Conservation (phyloP, 2,329 filamentous ascomycete genomes). For the Sporothrix inflata region DNA sequence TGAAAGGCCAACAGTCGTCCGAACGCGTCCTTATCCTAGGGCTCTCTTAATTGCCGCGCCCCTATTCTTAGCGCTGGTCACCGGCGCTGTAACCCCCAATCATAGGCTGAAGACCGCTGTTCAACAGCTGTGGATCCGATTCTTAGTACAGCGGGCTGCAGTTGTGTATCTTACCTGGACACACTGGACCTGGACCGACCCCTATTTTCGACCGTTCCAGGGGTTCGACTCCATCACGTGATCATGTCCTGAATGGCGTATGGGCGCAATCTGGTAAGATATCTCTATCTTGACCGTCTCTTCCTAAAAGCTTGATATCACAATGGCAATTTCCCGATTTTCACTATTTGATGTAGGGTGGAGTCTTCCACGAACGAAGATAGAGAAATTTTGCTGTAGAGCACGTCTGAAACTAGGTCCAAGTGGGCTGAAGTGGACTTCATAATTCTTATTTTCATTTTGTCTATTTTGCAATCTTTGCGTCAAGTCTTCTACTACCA, state of each 20-base stretch:
- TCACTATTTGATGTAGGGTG: constrained; percentile 11
- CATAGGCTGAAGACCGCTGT: background rate
- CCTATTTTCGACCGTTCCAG: background rate
- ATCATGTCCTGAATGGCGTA: background rate
- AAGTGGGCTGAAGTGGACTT: constrained; percentile 4
- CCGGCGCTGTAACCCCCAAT: constrained; percentile 6
- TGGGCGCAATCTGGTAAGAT: background rate
- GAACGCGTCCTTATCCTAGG: constrained; percentile 15
- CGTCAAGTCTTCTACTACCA: background rate
- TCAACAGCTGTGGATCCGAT: constrained; percentile 1
- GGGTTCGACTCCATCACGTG: background rate
- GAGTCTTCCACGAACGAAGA: background rate
- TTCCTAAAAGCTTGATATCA: background rate
- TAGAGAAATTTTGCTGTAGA: background rate
- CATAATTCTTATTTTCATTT: background rate
- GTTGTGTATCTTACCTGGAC: constrained; percentile 1
- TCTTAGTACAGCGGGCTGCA: background rate
- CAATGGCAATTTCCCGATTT: constrained; percentile 13
- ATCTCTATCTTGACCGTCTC: background rate
- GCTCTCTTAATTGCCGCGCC: constrained; percentile 13
- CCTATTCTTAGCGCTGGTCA: constrained; percentile 22
- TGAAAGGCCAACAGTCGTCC: background rate
- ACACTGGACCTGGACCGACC: background rate
- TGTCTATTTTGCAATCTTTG: background rate
- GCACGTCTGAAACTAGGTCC: background rate